Evolutionary conservation across 352 stramenopile genomes (phyloP), one percentile per base, ranked within the genome.

Genomic region (Pythium rhizo-oryzae): DNA sequence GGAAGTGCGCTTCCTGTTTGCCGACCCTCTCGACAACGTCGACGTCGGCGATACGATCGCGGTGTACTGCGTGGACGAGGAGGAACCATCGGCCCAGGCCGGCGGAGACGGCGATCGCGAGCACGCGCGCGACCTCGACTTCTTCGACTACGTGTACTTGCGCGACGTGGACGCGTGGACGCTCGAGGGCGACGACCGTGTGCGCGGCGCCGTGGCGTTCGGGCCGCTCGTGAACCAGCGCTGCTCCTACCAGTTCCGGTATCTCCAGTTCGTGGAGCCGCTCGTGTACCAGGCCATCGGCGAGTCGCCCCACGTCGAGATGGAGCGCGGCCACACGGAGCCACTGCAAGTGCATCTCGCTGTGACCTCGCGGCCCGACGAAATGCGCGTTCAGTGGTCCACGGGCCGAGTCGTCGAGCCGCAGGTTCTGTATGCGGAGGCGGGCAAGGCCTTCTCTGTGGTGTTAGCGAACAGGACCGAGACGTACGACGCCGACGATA

Each of bases 241-340:
- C 30, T 79, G 69, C 59, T 53, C 69, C 62, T 79, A 69, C 43
- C 73, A 79, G 55, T 79, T 79, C 43, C 73, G 65, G 8, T 70
- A 69, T 24, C 66, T 77, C 21, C 62, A 59, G 46, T 53, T 43
- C 15, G 55, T 55, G 0, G 25, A 41, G 28, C 51, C 21, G 18
- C 44, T 62, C 28, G 30, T 49, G 56, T 63, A 76, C 43, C 23
- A 65, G 25, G 58, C 23, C 2, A n/a, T 75, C 21, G 74, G 49
- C 1, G 52, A 60, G 25, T 75, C 65, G 7, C 24, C 25, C 2
- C 51, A 70, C 18, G 62, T 77, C 24, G 56, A 61, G 19, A 67
- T 80, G 37, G 51, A 46, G 12, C 33, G 50, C 16, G 70, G 70
- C 5, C 21, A 43, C 11, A 59, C 47, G 0, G 70, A 80, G 49